Evolutionary conservation across 805 yeast species (phyloP).

Genomic region (Kuraishia hungarica): DNA sequence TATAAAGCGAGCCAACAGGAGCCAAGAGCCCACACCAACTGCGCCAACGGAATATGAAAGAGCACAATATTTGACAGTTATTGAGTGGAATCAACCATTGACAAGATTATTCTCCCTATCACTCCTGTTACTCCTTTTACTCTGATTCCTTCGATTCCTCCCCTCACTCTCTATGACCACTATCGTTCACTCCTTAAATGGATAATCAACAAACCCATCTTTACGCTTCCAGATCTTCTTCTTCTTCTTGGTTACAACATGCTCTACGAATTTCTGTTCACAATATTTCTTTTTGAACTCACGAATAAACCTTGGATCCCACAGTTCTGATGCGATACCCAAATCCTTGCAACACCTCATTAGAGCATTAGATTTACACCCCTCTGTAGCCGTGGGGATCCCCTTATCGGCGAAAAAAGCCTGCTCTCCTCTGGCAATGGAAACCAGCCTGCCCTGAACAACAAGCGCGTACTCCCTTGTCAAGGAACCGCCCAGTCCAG

Average conservation of each 20-base stretch:
- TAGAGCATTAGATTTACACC: slow-evolving; percentile 91
- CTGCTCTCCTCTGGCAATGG: slow-evolving; percentile 94
- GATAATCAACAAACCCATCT: slow-evolving; percentile 77
- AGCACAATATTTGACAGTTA: too few relatives aligned
- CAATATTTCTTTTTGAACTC: slow-evolving; percentile 56
- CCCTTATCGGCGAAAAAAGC: slow-evolving; percentile 82
- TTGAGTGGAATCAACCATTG: too few relatives aligned
- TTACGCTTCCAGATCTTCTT: slow-evolving; percentile 90
- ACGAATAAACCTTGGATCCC: slow-evolving; percentile 93
- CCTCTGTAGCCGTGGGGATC: slow-evolving; percentile 93
- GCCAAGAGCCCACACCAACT: too few relatives aligned
- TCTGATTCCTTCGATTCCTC: too few relatives aligned
- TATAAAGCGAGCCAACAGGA: too few relatives aligned
- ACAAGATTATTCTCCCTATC: too few relatives aligned
- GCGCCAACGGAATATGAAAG: too few relatives aligned
- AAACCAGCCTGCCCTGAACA: slow-evolving; percentile 80
- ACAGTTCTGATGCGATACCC: slow-evolving; percentile 92
- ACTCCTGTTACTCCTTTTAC: too few relatives aligned
- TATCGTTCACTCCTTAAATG: slow-evolving; percentile 42
- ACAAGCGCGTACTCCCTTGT: slow-evolving; percentile 88
- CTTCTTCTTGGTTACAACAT: slow-evolving; percentile 72
- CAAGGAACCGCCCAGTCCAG: slow-evolving; percentile 31
- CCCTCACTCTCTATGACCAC: too few relatives aligned
- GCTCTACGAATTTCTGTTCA: slow-evolving; percentile 81
- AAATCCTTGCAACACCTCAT: slow-evolving; percentile 98